Conservation (phyloP, 768 basidiomycete species). For the Dentipellis sp. region DNA sequence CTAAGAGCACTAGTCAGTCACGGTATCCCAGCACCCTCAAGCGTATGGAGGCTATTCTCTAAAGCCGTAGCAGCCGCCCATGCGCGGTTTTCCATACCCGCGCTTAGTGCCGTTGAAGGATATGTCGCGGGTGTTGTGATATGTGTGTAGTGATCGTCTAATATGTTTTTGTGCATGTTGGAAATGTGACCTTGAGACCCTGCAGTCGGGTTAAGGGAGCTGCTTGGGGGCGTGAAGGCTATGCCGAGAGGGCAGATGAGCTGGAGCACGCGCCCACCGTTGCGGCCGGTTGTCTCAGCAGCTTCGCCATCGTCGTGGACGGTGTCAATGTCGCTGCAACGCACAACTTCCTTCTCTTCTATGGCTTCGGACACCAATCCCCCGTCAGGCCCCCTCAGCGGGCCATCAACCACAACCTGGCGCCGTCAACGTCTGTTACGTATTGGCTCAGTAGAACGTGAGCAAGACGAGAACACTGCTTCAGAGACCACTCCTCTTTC, state of each 20-base stretch:
- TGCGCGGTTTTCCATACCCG: neutral
- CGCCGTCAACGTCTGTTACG: slow-evolving; percentile 50
- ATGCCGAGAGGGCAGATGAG: neutral
- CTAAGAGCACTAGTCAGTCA: neutral
- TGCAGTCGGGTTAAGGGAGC: neutral
- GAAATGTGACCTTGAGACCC: neutral
- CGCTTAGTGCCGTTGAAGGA: neutral
- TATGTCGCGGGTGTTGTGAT: neutral
- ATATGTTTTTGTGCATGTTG: neutral
- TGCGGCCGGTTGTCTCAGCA: neutral
- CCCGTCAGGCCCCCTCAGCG: slow-evolving; percentile 30
- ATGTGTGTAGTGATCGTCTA: neutral
- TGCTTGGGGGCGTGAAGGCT: neutral
- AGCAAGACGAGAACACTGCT: slow-evolving; percentile 9
- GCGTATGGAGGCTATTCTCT: neutral
- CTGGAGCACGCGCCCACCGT: neutral
- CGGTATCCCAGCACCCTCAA: neutral
- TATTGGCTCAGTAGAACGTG: slow-evolving; percentile 29
- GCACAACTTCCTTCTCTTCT: neutral
- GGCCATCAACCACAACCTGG: slow-evolving; percentile 50
- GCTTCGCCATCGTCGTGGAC: neutral
- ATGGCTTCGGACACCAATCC: slow-evolving; percentile 1
- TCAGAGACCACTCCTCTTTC: slow-evolving; percentile 29
- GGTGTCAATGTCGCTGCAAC: neutral
- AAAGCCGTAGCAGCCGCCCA: neutral